Percentiles rank a stretch among this genome's conserved stretches.
phyloP scores from a whole-genome alignment of 2,329 filamentous ascomycete genomes.

The Neoarthrinium moseri region DNA sequence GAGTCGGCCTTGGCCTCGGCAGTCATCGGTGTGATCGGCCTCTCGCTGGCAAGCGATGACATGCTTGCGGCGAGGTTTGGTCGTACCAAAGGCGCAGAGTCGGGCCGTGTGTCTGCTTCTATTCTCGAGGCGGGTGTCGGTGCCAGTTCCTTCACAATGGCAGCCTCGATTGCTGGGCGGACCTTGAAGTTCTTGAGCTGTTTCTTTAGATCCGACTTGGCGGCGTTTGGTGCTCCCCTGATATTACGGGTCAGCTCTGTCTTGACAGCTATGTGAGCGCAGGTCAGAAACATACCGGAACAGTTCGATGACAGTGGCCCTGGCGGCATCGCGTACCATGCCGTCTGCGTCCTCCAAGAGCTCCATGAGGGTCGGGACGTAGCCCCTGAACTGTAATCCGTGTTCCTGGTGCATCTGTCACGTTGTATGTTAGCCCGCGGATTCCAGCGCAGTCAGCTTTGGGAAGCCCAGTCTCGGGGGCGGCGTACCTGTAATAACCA shows the following conservation, averaged over 20 bases:
- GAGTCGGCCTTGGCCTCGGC: constrained; percentile 63
- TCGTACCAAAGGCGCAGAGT: constrained; percentile 33
- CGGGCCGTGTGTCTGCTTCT: constrained; percentile 38
- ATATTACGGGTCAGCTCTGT: neutral
- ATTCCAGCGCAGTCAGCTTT: constrained; percentile 16
- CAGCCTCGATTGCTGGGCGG: constrained; percentile 78
- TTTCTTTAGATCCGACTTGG: constrained; percentile 85
- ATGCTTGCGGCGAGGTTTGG: constrained; percentile 48
- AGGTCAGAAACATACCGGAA: constrained; percentile 61
- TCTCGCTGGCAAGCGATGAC: constrained; percentile 47
- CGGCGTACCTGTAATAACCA: constrained; percentile 73
- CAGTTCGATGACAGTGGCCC: constrained; percentile 79
- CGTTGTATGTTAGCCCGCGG: constrained; percentile 9
- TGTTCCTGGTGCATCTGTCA: constrained; percentile 78
- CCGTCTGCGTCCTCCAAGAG: constrained; percentile 89
- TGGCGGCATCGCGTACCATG: constrained; percentile 81
- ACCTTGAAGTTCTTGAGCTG: constrained; percentile 84
- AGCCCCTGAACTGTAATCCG: constrained; percentile 75
- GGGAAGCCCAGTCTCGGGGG: too few relatives aligned
- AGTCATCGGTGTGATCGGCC: constrained; percentile 57
- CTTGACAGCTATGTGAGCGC: neutral
- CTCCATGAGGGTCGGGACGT: constrained; percentile 80
- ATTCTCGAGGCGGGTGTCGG: constrained; percentile 40
- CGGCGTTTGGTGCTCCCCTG: constrained; percentile 74
- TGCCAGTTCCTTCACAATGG: constrained; percentile 74